These are phyloP conservation scores for Serpula lacrymans DNA, from an alignment of 768 basidiomycete species.

Conservation along the genomic window DNA sequence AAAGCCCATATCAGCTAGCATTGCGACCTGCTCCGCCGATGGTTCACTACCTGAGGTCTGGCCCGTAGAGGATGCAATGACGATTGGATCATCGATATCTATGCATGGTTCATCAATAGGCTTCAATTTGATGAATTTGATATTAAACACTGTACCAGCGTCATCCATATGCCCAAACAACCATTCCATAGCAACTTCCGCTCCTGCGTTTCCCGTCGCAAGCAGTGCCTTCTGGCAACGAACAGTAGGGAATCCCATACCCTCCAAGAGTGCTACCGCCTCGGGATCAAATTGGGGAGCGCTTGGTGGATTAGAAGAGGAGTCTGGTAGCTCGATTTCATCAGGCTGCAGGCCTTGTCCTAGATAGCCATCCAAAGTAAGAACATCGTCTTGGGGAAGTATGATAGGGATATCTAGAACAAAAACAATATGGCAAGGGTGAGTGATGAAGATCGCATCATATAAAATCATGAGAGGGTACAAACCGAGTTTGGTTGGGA, in stretches of 20 bases:
- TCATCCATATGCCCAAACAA: slow-evolving; percentile 95
- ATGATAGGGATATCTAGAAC: slow-evolving; percentile 85
- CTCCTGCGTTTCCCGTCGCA: slow-evolving; percentile 74
- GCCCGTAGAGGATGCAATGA: slow-evolving; percentile 22
- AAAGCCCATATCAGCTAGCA: slow-evolving; percentile 93
- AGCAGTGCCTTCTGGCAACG: slow-evolving; percentile 89
- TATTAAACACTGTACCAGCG: slow-evolving; percentile 49
- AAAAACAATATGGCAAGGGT: not conserved
- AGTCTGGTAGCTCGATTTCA: slow-evolving; percentile 69
- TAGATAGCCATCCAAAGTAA: slow-evolving; percentile 62
- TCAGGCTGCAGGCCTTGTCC: slow-evolving; percentile 66
- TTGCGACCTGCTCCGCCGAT: slow-evolving; percentile 61
- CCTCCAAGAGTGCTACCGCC: slow-evolving; percentile 73
- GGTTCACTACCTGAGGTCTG: slow-evolving; percentile 47
- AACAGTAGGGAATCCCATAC: slow-evolving; percentile 87
- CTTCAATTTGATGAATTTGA: not conserved
- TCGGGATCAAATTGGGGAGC: slow-evolving; percentile 69
- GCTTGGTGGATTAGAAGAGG: slow-evolving; percentile 36
- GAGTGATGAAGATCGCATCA: too few relatives aligned
- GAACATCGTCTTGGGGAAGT: slow-evolving; percentile 53
- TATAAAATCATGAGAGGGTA: too few relatives aligned
- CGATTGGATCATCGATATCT: slow-evolving; percentile 88
- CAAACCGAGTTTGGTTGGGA: slow-evolving; percentile 89
- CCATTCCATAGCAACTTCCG: slow-evolving; percentile 94
- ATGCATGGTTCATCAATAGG: not conserved